A percentile compares a stretch with the other conserved stretches of the same genome.
phyloP scores from a whole-genome alignment of 1,139 yeast genomes.

The Candida sanyaensis region DNA sequence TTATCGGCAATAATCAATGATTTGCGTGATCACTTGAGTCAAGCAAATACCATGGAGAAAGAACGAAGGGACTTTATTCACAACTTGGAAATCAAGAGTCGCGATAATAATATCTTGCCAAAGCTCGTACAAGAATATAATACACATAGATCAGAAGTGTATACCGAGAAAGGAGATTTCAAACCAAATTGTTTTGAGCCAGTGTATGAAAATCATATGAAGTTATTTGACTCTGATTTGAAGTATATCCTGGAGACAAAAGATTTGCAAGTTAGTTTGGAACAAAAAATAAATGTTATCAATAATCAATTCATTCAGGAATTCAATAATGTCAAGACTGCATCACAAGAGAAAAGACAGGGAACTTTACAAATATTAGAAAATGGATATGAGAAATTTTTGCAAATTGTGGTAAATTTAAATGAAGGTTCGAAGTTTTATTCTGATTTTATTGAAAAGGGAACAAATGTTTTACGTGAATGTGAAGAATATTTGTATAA shows the following conservation, averaged over 20 bases:
- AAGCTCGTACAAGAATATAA: conserved; percentile 51
- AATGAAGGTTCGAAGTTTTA: conserved; percentile 75
- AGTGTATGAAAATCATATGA: conserved; percentile 38
- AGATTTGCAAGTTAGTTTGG: conserved; percentile 42
- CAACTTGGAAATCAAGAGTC: conserved; percentile 44
- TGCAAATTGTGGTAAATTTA: conserved; percentile 60
- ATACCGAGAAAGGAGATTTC: conserved; percentile 20
- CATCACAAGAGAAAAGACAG: conserved; percentile 41
- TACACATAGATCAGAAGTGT: conserved; percentile 19
- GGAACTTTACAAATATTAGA: conserved; percentile 57
- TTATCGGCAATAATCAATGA: conserved; percentile 38
- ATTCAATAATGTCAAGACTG: conserved; percentile 19
- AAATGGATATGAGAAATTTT: conserved; percentile 51
- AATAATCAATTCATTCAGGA: conserved; percentile 36
- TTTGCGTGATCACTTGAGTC: conserved; percentile 39
- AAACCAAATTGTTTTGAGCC: conserved; percentile 33
- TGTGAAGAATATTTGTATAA: conserved; percentile 57
- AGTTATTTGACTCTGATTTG: conserved; percentile 42
- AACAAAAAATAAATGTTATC: conserved; percentile 43
- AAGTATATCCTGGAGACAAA: conserved; percentile 38
- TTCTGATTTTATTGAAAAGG: conserved; percentile 56
- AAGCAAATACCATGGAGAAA: conserved; percentile 25
- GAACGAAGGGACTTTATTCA: conserved; percentile 43
- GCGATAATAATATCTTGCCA: conserved; percentile 52
- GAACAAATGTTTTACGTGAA: conserved; percentile 47